A percentile compares a stretch with the other conserved stretches of the same genome.
Evolutionary conservation across 148 eudicot species (phyloP).

Genomic region (Fagopyrum esculentum): DNA sequence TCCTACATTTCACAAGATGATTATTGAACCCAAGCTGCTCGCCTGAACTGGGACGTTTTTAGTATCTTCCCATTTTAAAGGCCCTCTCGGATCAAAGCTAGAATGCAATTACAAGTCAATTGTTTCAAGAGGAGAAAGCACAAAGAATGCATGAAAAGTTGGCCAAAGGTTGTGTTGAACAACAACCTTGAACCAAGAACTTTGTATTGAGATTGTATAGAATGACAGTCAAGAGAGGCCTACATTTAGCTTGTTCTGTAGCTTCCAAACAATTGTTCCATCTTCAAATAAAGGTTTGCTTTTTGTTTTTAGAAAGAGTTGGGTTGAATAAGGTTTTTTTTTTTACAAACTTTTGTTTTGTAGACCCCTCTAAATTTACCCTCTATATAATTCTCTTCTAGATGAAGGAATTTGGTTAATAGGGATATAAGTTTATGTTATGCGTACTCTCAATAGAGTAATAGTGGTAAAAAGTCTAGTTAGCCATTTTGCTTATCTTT

Average conservation of each 20-base stretch:
- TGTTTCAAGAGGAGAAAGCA: neutral
- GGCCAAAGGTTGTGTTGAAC: neutral
- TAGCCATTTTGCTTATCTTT: neutral
- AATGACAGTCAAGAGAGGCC: conserved; percentile 2
- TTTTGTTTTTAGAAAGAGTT: neutral
- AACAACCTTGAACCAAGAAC: neutral
- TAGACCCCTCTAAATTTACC: too few species aligned
- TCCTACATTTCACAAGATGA: conserved; percentile 4
- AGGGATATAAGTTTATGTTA: too few species aligned
- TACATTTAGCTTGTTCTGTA: neutral
- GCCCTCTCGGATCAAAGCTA: neutral
- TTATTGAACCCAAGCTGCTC: neutral
- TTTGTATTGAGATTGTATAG: neutral
- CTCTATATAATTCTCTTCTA: too few species aligned
- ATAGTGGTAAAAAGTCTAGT: too few species aligned
- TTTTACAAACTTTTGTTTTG: too few species aligned
- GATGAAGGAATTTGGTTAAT: too few species aligned
- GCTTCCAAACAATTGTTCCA: neutral
- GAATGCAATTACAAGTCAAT: neutral
- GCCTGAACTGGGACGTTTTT: neutral
- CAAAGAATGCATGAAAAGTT: neutral
- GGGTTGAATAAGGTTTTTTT: too few species aligned
- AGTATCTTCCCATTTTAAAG: neutral
- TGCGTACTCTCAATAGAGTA: too few species aligned
- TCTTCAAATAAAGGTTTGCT: neutral